Evolutionary conservation across 257 asterid genomes (phyloP), one percentile per base, ranked within the genome.

Genomic region (Fraxinus pennsylvanica): DNA sequence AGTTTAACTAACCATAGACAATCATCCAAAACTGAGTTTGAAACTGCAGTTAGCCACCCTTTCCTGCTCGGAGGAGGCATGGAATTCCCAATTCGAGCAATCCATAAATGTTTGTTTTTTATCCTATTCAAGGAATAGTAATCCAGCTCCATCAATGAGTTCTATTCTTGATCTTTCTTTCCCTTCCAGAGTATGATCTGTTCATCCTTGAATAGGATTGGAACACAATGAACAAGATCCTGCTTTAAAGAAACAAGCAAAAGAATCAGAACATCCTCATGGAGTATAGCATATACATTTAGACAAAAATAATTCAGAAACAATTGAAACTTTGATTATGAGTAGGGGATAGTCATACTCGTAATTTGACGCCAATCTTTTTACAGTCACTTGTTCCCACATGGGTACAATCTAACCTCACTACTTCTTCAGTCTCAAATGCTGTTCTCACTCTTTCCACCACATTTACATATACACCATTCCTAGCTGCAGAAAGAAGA

Each of bases 181-280:
- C 96, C 97, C 85, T 81, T 88, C 98, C 98, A 92, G 68, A 92
- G 91, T 66, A 94, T 86, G 76, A 92, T 80, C 74, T 92, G 96
- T 73, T 94, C 98, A 75, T 92, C 96, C 85, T 90, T 94, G 87
- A 94, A 85, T 87, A 91, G 84, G 78, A 94, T 84, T 76, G 98
- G 98, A 36, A 90, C 84, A 76, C 98, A 91, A 39, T 97, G 97
- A 81, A 94, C 97, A 78, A 94, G 84, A 82, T 92, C 98, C 97
- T 94, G 89, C 78, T 80, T 59, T 22, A 38, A 33, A 78, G 57
- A 72, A 32, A 69, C 25, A 36, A 70, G 61, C 10, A n/a, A 25
- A 25, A 15, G 2, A 32, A 33, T 74, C 35, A 75, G 50, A 76
- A 71, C n/a, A 15, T 72, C 65, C 32, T 0, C 27, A 15, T 5